A percentile compares a stretch with the other conserved stretches of the same genome.
Evolutionary conservation across 2,329 filamentous ascomycete species (phyloP).

Genomic region (Pyricularia grisea): DNA sequence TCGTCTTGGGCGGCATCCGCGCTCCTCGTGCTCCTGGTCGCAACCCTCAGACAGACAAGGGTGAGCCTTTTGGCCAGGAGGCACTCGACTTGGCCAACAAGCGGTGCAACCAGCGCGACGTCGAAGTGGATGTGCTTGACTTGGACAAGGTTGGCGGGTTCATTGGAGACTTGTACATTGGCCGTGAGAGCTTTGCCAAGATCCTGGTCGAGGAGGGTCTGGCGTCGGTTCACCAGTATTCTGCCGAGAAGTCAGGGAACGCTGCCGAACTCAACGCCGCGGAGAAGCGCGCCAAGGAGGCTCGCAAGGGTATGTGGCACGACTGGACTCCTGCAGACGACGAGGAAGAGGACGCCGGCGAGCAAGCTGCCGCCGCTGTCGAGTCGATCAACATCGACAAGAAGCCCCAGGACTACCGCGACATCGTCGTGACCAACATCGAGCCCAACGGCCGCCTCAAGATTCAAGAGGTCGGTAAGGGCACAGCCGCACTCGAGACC

Average conservation of each 20-base stretch:
- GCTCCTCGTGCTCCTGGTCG: constrained; percentile 75
- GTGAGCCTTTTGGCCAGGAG: constrained; percentile 92
- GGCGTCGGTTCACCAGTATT: constrained; percentile 87
- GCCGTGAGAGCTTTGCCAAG: constrained; percentile 93
- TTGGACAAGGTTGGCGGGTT: constrained; percentile 96
- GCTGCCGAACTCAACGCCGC: constrained; percentile 78
- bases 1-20: constrained; percentile 88
- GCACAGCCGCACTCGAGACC: constrained; percentile 74
- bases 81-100: constrained; percentile 85
- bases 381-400: constrained; percentile 46
- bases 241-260: constrained; percentile 90
- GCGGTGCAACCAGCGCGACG: constrained; percentile 86
- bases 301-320: constrained; percentile 80
- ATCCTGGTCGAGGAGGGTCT: constrained; percentile 87
- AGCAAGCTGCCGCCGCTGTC: constrained; percentile 31
- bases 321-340: constrained; percentile 78
- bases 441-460: constrained; percentile 76
- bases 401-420: constrained; percentile 76
- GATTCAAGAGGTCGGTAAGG: constrained; percentile 80
- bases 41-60: constrained; percentile 60
- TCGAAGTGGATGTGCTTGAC: constrained; percentile 89
- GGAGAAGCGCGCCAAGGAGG: constrained; percentile 83
- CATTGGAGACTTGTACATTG: constrained; percentile 88
- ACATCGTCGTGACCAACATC: constrained; percentile 86
- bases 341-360: constrained; percentile 41